These are phyloP conservation scores for Aspergillus sp. DNA, from an alignment of 2,329 filamentous ascomycete genomes.

Conservation along the genomic window DNA sequence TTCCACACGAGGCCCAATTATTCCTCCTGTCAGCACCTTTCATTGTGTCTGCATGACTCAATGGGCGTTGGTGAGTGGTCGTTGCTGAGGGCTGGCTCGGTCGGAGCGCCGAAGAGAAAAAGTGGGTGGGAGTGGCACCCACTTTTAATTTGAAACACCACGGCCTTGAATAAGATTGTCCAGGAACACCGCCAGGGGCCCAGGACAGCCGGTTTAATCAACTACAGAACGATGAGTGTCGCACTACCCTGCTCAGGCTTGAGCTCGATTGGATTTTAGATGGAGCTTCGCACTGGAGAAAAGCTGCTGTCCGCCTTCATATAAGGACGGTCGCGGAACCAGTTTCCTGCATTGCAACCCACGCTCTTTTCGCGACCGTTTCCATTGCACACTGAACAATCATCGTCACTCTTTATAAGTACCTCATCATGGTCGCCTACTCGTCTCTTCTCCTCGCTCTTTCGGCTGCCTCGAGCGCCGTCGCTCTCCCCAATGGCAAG, in stretches of 20 bases:
- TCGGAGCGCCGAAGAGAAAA: neutral
- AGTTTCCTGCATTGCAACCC: neutral
- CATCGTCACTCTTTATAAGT: neutral
- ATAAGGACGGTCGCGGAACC: neutral
- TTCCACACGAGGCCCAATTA: neutral
- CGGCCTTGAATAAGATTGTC: neutral
- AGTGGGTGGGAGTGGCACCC: neutral
- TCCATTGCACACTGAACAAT: neutral
- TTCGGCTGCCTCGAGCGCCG: conserved; percentile 10
- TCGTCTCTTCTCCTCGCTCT: conserved; percentile 15
- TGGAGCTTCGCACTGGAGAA: neutral
- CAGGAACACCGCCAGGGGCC: neutral
- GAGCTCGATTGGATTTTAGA: neutral
- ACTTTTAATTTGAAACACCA: neutral
- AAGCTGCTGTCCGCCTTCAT: neutral
- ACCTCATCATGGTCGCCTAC: conserved; percentile 15
- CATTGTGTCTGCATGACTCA: neutral
- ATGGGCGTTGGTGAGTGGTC: neutral
- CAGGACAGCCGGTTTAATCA: neutral
- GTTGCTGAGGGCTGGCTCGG: neutral
- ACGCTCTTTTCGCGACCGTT: neutral
- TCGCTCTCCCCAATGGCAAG: conserved; percentile 5
- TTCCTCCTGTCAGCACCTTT: neutral
- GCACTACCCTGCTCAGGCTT: neutral
- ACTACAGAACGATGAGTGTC: neutral